Evolutionary conservation across 441 rosid species (phyloP).

Genomic region (Lagerstroemia fauriei): DNA sequence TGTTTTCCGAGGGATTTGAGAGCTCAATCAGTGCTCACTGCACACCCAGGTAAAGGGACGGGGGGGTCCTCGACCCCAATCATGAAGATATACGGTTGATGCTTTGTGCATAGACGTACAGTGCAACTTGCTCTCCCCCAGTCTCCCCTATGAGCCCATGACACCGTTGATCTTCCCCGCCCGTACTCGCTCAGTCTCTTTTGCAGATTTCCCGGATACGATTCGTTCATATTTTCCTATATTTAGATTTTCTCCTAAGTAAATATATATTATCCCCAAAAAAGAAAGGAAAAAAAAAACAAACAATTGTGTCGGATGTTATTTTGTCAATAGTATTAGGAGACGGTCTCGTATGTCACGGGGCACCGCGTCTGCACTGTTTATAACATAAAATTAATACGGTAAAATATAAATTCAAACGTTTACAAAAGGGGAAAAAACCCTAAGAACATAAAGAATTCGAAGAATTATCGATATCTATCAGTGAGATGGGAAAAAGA

Average conservation of each 20-base stretch:
- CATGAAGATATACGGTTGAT: neutral
- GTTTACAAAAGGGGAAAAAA: too few species aligned
- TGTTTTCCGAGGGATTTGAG: neutral
- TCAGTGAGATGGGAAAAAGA: too few species aligned
- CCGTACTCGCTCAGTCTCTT: conserved; percentile 5
- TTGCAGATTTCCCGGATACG: neutral
- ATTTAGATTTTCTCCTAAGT: neutral
- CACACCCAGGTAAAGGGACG: neutral
- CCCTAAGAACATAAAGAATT: too few species aligned
- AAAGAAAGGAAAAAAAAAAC: too few species aligned
- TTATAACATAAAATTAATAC: too few species aligned
- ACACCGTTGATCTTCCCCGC: neutral
- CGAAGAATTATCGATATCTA: too few species aligned
- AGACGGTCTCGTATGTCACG: too few species aligned
- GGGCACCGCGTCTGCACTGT: too few species aligned
- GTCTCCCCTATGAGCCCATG: neutral
- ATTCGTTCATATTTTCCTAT: neutral
- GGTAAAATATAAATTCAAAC: too few species aligned
- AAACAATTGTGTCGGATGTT: too few species aligned
- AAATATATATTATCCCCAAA: too few species aligned
- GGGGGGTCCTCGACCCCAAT: neutral
- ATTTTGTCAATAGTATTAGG: too few species aligned
- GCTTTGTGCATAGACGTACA: neutral
- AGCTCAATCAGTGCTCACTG: neutral
- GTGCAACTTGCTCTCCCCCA: neutral